phyloP scores from a whole-genome alignment of 2,329 filamentous ascomycete species.

The Coniella vitis region DNA sequence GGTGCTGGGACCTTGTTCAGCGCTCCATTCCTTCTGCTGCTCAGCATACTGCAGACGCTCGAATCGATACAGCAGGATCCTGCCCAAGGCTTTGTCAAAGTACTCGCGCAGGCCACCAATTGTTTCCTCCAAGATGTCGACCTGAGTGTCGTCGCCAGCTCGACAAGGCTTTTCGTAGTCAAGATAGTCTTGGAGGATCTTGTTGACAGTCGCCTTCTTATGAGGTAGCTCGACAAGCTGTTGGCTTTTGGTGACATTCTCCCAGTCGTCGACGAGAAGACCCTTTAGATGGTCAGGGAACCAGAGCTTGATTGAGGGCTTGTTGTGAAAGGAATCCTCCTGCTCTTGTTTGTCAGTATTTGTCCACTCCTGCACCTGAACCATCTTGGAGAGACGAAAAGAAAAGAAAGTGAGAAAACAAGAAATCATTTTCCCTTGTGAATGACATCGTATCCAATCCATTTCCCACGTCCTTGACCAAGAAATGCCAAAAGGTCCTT shows the following conservation, averaged over 20 bases:
- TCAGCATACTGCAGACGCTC: constrained; percentile 85
- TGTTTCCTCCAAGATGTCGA: constrained; percentile 85
- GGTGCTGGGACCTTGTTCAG: constrained; percentile 55
- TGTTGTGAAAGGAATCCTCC: constrained; percentile 82
- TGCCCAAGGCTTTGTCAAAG: constrained; percentile 83
- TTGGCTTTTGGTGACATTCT: constrained; percentile 93
- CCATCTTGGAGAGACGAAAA: too few relatives aligned
- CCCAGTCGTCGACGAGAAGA: constrained; percentile 95
- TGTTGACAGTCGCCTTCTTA: constrained; percentile 58
- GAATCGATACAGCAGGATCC: constrained; percentile 85
- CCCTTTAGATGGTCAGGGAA: constrained; percentile 89
- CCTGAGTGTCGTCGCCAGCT: constrained; percentile 58
- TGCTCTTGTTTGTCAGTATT: constrained; percentile 30
- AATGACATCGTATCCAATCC: too few relatives aligned
- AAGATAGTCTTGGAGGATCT: constrained; percentile 76
- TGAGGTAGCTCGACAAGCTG: constrained; percentile 83
- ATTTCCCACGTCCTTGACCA: too few relatives aligned
- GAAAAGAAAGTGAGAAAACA: too few relatives aligned
- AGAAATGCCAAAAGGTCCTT: too few relatives aligned
- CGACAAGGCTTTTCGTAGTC: constrained; percentile 62
- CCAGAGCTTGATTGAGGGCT: constrained; percentile 78
- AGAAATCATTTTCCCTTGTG: too few relatives aligned
- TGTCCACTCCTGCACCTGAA: not conserved
- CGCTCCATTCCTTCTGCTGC: constrained; percentile 63
- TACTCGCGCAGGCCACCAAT: constrained; percentile 83